These are phyloP conservation scores for Phytopythium oedochilum DNA, from an alignment of 352 stramenopile genomes.

Conservation along the genomic window DNA sequence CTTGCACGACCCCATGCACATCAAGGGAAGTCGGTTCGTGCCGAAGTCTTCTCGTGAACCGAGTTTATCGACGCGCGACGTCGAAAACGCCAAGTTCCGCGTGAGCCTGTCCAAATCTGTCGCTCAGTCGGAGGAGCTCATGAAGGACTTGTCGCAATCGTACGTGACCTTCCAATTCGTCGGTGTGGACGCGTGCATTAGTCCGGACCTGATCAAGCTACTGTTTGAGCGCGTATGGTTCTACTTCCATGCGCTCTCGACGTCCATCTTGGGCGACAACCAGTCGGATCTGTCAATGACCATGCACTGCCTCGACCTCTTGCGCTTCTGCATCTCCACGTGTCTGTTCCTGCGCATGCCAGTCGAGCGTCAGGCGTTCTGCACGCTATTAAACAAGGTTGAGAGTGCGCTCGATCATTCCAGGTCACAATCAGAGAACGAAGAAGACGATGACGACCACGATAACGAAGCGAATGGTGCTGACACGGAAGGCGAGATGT, in stretches of 20 bases:
- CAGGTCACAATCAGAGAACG: conserved; percentile 1
- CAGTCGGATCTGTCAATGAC: conserved; percentile 75
- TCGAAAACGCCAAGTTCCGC: conserved; percentile 79
- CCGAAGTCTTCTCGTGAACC: conserved; percentile 36
- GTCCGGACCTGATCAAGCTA: conserved; percentile 89
- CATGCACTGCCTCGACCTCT: conserved; percentile 78
- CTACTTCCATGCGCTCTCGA: conserved; percentile 87
- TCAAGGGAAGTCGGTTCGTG: conserved; percentile 71
- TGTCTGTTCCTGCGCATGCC: conserved; percentile 81
- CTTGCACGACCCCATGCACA: conserved; percentile 88
- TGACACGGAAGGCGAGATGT: neutral
- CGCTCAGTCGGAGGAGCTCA: conserved; percentile 78
- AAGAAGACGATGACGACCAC: conserved; percentile 11
- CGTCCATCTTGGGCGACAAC: conserved; percentile 75
- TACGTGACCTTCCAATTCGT: conserved; percentile 91
- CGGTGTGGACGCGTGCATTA: conserved; percentile 87
- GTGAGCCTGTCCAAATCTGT: conserved; percentile 64
- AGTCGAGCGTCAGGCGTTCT: conserved; percentile 73
- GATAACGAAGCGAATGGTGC: conserved; percentile 7
- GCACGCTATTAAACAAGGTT: conserved; percentile 67
- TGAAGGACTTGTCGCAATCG: conserved; percentile 75
- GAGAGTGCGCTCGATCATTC: conserved; percentile 49
- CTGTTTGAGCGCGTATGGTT: conserved; percentile 95
- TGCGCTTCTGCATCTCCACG: conserved; percentile 79
- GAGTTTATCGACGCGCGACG: conserved; percentile 31